Conservation (phyloP, 371 early-diverging fungal genomes). For the Zychaea mexicana region DNA sequence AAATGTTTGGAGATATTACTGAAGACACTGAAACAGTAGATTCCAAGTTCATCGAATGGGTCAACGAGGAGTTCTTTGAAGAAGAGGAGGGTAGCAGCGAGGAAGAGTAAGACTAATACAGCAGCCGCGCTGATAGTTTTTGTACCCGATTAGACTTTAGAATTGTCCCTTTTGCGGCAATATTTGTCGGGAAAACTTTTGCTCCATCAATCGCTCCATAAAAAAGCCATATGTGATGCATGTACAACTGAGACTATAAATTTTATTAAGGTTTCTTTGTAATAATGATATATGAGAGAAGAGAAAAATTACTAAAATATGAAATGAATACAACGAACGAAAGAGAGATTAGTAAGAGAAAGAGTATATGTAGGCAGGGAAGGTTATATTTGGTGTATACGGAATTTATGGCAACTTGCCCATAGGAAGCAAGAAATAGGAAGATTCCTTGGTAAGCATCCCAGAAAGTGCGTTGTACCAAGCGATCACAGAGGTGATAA, state of each 20-base stretch:
- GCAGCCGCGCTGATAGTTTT: too few species aligned
- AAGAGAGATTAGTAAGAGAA: background rate
- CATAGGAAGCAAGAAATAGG: slow-evolving; percentile 60
- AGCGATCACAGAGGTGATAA: slow-evolving; percentile 69
- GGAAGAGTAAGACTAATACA: too few species aligned
- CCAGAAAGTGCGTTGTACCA: slow-evolving; percentile 77
- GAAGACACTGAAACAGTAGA: slow-evolving; percentile 43
- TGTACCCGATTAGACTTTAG: too few species aligned
- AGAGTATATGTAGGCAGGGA: background rate
- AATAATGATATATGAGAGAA: background rate
- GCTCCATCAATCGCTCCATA: background rate
- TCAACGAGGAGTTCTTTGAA: slow-evolving; percentile 30
- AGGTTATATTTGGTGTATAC: background rate
- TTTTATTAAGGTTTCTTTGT: slow-evolving; percentile 1
- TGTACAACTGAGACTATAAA: background rate
- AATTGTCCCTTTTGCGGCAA: background rate
- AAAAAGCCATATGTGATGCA: background rate
- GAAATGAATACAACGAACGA: slow-evolving; percentile 1
- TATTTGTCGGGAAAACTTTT: background rate
- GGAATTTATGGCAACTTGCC: slow-evolving; percentile 19
- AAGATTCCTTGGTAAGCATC: slow-evolving; percentile 60
- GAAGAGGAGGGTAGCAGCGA: slow-evolving; percentile 25
- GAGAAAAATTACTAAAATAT: background rate
- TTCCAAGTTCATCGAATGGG: slow-evolving; percentile 40
- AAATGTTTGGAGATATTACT: slow-evolving; percentile 31